Percentiles rank a stretch among this genome's conserved stretches.
Conservation (phyloP, 2,329 filamentous ascomycete genomes). For the Macrophomina tecta region DNA sequence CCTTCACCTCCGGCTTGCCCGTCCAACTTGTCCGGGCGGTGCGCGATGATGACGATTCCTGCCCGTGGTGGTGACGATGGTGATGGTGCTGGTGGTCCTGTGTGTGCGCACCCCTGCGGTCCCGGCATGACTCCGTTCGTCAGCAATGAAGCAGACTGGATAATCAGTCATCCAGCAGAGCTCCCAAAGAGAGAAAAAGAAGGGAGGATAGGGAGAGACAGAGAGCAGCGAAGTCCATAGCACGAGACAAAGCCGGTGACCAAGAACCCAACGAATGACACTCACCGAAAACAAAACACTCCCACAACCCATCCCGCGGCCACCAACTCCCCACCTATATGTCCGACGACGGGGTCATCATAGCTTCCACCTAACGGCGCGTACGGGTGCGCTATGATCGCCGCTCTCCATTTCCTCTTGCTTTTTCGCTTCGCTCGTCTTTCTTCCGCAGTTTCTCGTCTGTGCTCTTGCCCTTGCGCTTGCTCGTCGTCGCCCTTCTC, state of each 20-base stretch:
- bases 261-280: not conserved
- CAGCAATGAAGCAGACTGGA: not conserved
- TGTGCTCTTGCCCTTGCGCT: not conserved
- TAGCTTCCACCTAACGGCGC: constrained; percentile 84
- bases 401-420: constrained; percentile 51
- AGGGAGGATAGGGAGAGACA: constrained; percentile 6
- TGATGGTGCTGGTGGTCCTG: constrained; percentile 51
- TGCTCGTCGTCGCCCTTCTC: not conserved
- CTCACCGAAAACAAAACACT: constrained; percentile 90
- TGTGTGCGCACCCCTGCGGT: constrained; percentile 72
- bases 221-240: not conserved
- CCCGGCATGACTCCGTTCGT: not conserved
- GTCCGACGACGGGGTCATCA: constrained; percentile 80
- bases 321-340: constrained; percentile 69
- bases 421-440: not conserved
- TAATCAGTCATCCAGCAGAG: not conserved
- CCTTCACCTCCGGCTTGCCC: constrained; percentile 76
- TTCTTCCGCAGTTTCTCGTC: not conserved
- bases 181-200: not conserved
- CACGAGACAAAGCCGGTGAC: too few relatives aligned
- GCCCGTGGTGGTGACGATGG: not conserved
- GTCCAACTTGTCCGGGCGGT: constrained; percentile 87
- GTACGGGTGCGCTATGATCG: constrained; percentile 87
- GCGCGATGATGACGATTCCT: not conserved
- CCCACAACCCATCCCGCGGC: constrained; percentile 74